Evolutionary conservation across 2,329 filamentous ascomycete species (phyloP), one percentile per base, ranked within the genome.

Genomic region (Pseudocercospora pini-densiflorae): DNA sequence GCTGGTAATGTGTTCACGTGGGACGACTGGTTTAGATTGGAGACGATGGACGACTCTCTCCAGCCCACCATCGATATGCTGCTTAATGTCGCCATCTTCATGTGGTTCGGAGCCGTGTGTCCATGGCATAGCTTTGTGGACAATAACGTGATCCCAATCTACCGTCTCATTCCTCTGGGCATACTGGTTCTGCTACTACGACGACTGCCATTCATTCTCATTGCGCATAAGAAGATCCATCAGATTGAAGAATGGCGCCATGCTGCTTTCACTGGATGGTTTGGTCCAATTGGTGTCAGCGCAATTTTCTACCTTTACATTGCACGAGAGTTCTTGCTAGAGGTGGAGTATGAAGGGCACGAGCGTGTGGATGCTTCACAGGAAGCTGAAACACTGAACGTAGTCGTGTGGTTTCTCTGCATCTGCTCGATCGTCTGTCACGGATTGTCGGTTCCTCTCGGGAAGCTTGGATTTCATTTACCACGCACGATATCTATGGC

Each of bases 21-120:
- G 89, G 93, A 97, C 76, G 93, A 97, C 79, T 96, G 92, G 93
- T 97, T 97, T 79, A 90, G 94, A 0, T 82, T 94, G 0, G 92
- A 96, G 78, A 97, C 94, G 0, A 82, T 90, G 72, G 94, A 97
- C 72, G 94, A 97, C 77, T 94, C 92, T 1, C 85, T 97, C n/a
- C 93, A 97, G 76, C 93, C 93, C 0, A 97, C 93, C 0, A 91
- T 97, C 54, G 93, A 97, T 77, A 97, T 97, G 93, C 84, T 97
- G 1, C 89, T 97, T 64, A 97, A 97, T 76, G 88, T 96, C 3
- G 84, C 89, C 19, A 87, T 97, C 45, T 97, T 97, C 77, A 88
- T 97, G 79, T 97, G 93, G 93, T 94, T 66, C 73, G 93, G 93
- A 3, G 92, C 92, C 0, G 87, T 94, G 10, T 92, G 90, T 65